These are phyloP conservation scores for Thermothielavioides terrestris DNA, from an alignment of 495 filamentous ascomycete genomes.

Conservation along the genomic window DNA sequence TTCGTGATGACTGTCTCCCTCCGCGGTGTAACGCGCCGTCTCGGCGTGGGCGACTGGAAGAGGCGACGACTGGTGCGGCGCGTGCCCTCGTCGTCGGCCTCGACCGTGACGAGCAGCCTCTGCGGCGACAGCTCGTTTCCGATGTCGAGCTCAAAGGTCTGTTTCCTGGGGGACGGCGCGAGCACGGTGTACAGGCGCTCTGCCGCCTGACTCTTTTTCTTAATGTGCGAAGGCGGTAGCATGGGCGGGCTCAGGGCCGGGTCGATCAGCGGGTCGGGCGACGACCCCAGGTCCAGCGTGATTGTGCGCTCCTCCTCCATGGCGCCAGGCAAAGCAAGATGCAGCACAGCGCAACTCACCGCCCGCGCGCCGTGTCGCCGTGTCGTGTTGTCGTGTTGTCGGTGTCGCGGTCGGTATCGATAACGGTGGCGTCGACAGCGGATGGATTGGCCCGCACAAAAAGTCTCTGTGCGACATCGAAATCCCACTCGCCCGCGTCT, in stretches of 20 bases:
- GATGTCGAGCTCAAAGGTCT: constrained; percentile 46
- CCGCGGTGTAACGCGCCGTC: constrained; percentile 7
- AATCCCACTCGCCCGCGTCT: constrained; percentile 6
- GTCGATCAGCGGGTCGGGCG: constrained; percentile 42
- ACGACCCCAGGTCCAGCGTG: constrained; percentile 35
- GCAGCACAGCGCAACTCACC: background rate
- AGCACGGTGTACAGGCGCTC: constrained; percentile 20
- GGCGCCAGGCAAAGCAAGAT: background rate
- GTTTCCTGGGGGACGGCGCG: constrained; percentile 41
- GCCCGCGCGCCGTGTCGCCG: no score
- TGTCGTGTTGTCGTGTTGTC: no score
- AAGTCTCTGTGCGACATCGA: constrained; percentile 3
- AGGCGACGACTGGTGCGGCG: constrained; percentile 30
- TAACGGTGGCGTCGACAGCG: constrained; percentile 4
- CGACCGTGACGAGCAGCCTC: constrained; percentile 45
- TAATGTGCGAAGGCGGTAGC: constrained; percentile 17
- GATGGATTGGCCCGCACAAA: background rate
- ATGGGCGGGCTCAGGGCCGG: constrained; percentile 16
- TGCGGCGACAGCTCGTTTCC: constrained; percentile 41
- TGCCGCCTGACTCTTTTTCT: constrained; percentile 22
- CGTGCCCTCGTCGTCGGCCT: constrained; percentile 33
- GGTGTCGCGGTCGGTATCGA: constrained; percentile 6
- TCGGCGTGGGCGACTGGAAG: constrained; percentile 33
- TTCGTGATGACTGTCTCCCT: constrained; percentile 30
- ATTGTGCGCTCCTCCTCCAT: constrained; percentile 18